Percentiles rank a stretch among this genome's conserved stretches.
These are phyloP conservation scores for Botrytis medusae DNA, from an alignment of 2,329 filamentous ascomycete species.

Conservation along the genomic window DNA sequence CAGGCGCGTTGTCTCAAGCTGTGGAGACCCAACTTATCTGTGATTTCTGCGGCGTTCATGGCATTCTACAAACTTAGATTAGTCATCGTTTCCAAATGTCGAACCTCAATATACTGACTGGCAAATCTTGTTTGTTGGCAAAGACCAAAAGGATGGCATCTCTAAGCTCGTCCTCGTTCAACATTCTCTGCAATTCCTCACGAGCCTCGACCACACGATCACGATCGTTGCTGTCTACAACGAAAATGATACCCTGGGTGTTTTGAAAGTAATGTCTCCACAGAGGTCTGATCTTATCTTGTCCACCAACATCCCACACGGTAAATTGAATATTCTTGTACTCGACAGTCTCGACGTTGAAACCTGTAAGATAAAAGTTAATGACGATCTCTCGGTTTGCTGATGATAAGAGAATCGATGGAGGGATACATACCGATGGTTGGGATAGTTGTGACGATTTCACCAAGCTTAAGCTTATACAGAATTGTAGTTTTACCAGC, in stretches of 20 bases:
- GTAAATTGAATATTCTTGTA: slow-evolving; percentile 99
- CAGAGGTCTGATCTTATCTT: slow-evolving; percentile 99
- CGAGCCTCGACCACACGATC: slow-evolving; percentile 96
- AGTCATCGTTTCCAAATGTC: slow-evolving; percentile 15
- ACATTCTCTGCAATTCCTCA: slow-evolving; percentile 95
- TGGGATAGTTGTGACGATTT: slow-evolving; percentile 98
- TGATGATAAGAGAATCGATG: slow-evolving; percentile 8
- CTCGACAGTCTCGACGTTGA: slow-evolving; percentile 99
- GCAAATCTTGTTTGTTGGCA: slow-evolving; percentile 99
- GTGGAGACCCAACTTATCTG: slow-evolving; percentile 99
- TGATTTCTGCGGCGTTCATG: slow-evolving; percentile 99
- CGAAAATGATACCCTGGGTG: slow-evolving; percentile 99
- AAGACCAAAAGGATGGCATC: slow-evolving; percentile 97
- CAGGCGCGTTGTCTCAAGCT: slow-evolving; percentile 97
- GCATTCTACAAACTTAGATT: slow-evolving; percentile 66
- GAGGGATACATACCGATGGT: slow-evolving; percentile 77
- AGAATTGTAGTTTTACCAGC: slow-evolving; percentile 99
- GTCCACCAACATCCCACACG: slow-evolving; percentile 99
- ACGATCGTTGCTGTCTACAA: slow-evolving; percentile 98
- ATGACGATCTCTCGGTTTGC: slow-evolving; percentile 29
- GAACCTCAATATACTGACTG: slow-evolving; percentile 59
- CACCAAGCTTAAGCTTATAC: slow-evolving; percentile 99
- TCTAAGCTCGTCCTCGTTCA: slow-evolving; percentile 98
- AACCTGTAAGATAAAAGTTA: slow-evolving; percentile 56
- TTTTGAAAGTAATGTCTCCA: slow-evolving; percentile 99